A percentile compares a stretch with the other conserved stretches of the same genome.
Conservation (phyloP, 192 early-diverging fungal genomes). For the Obelidium mucronatum region DNA sequence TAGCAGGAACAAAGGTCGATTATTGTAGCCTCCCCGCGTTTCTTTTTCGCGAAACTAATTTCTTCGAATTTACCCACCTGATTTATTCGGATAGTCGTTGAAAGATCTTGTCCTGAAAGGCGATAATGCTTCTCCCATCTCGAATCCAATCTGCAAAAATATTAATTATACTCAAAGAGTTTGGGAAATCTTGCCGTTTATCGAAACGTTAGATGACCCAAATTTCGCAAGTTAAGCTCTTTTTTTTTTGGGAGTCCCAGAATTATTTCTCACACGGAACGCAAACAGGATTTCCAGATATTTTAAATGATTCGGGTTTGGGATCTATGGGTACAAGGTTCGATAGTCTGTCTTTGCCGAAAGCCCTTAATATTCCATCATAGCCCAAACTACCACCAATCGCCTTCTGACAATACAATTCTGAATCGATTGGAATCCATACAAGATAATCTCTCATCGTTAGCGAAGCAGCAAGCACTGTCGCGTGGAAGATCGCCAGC, state of each 20-base stretch:
- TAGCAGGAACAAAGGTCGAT: conserved; percentile 40
- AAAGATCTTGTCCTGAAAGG: conserved; percentile 33
- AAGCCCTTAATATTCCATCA: neutral
- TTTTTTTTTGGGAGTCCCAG: neutral
- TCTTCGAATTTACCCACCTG: too few relatives aligned
- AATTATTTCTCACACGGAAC: neutral
- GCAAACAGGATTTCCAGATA: conserved; percentile 19
- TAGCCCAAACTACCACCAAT: neutral
- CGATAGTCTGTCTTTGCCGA: too few relatives aligned
- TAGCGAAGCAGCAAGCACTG: neutral
- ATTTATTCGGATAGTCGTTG: conserved; percentile 36
- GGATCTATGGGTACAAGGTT: too few relatives aligned
- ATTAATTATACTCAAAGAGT: conserved; percentile 8
- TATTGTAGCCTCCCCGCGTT: neutral
- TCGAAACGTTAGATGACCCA: conserved; percentile 40
- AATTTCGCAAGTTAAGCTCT: neutral
- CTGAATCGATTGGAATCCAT: neutral
- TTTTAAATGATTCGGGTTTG: conserved; percentile 2
- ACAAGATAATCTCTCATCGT: neutral
- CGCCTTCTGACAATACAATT: neutral
- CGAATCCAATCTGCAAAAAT: conserved; percentile 45
- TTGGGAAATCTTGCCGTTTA: conserved; percentile 23
- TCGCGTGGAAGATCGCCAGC: neutral
- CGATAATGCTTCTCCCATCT: neutral
- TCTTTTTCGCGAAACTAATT: too few relatives aligned